Evolutionary conservation across 345 rosid genomes (phyloP).

Genomic region (Populus tremula): DNA sequence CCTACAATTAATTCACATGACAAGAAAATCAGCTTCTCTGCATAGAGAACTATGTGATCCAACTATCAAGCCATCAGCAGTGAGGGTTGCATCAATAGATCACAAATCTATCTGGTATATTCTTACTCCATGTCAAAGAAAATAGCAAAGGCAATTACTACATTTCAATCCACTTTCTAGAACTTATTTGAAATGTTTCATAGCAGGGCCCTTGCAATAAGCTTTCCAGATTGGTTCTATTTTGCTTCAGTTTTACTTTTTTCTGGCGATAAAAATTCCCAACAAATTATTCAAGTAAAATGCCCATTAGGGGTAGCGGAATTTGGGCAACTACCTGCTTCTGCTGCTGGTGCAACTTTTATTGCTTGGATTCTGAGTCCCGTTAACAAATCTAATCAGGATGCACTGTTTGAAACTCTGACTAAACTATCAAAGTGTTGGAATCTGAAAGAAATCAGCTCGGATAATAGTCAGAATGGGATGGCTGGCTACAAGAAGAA

Average conservation of each 20-base stretch:
- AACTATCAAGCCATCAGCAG: conserved; percentile 22
- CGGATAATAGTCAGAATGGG: conserved; percentile 23
- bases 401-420: conserved; percentile 43
- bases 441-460: conserved; percentile 30
- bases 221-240: conserved; percentile 79
- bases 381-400: conserved; percentile 40
- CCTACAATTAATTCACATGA: conserved; percentile 38
- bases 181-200: conserved; percentile 12
- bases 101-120: conserved; percentile 64
- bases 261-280: conserved; percentile 27
- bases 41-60: conserved; percentile 20
- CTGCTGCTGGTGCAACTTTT: conserved; percentile 59
- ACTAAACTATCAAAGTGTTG: conserved; percentile 49
- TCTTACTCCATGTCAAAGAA: conserved; percentile 1
- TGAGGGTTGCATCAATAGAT: conserved; percentile 35
- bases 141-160: neutral
- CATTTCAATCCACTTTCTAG: neutral
- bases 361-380: conserved; percentile 72
- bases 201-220: conserved; percentile 73
- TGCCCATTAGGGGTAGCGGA: conserved; percentile 15
- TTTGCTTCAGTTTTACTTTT: conserved; percentile 64
- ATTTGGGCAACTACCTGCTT: conserved; percentile 23
- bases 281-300: conserved; percentile 19
- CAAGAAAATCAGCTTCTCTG: conserved; percentile 20
- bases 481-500: conserved; percentile 34